These are phyloP conservation scores for Ophiocordyceps sinensis DNA, from an alignment of 2,329 filamentous ascomycete genomes.

Conservation along the genomic window DNA sequence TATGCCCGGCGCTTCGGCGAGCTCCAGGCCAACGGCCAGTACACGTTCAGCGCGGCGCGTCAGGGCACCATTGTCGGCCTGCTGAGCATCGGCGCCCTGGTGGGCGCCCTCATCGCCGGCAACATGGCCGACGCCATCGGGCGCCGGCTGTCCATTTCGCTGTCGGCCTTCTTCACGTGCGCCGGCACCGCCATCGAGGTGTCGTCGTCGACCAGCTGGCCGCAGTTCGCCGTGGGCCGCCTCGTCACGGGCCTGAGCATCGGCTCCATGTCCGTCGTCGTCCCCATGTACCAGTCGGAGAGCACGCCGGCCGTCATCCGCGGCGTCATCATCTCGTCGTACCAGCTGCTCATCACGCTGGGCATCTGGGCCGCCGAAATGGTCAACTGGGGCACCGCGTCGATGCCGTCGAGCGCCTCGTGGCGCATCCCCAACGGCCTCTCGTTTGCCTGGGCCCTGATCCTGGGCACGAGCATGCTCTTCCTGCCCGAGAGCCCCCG, in stretches of 20 bases:
- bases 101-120: conserved; percentile 43
- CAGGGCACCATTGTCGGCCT: conserved; percentile 49
- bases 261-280: conserved; percentile 47
- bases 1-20: conserved; percentile 40
- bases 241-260: conserved; percentile 53
- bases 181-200: conserved; percentile 51
- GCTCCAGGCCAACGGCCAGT: conserved; percentile 19
- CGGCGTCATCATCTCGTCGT: conserved; percentile 47
- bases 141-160: conserved; percentile 46
- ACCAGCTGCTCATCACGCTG: conserved; percentile 56
- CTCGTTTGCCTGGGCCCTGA: conserved; percentile 39
- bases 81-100: conserved; percentile 43
- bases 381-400: conserved; percentile 47
- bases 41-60: conserved; percentile 40
- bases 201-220: conserved; percentile 40
- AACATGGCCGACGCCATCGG: conserved; percentile 48
- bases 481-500: conserved; percentile 41
- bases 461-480: conserved; percentile 34
- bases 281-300: conserved; percentile 57
- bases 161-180: conserved; percentile 46
- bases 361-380: conserved; percentile 47
- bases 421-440: conserved; percentile 50
- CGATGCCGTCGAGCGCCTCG: conserved; percentile 27
- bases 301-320: conserved; percentile 49
- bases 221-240: conserved; percentile 49